phyloP scores from a whole-genome alignment of 441 rosid species.

The Populus hybrid region DNA sequence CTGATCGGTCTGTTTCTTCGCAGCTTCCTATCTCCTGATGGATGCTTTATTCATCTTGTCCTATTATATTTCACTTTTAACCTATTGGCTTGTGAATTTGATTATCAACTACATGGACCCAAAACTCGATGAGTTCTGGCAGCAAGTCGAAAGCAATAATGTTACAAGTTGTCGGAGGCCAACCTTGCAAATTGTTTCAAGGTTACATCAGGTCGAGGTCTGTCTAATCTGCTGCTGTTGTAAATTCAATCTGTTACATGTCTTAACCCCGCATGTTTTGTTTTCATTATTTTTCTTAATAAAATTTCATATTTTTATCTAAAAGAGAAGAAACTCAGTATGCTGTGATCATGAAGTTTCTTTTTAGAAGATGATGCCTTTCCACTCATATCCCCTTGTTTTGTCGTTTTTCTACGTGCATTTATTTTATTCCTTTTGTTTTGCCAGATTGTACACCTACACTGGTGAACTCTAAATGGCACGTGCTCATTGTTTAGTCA shows the following conservation, averaged over 20 bases:
- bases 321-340: too few species aligned
- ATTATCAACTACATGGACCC: background rate
- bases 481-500: background rate
- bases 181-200: background rate
- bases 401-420: background rate
- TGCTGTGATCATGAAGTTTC: too few species aligned
- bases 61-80: background rate
- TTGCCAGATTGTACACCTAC: background rate
- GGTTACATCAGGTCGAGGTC: slow-evolving; percentile 2
- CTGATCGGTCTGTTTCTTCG: slow-evolving; percentile 68
- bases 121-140: background rate
- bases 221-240: slow-evolving; percentile 4
- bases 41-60: background rate
- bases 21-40: slow-evolving; percentile 31
- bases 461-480: background rate
- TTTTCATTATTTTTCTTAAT: background rate
- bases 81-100: background rate
- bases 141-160: background rate
- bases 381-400: background rate
- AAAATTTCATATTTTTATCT: background rate
- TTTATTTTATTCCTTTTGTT: background rate
- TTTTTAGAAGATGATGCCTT: background rate
- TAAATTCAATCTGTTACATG: slow-evolving; percentile 2
- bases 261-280: background rate
- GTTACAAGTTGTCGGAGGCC: slow-evolving; percentile 8